Conservation (phyloP, 768 basidiomycete species). For the Boletellus ananas region DNA sequence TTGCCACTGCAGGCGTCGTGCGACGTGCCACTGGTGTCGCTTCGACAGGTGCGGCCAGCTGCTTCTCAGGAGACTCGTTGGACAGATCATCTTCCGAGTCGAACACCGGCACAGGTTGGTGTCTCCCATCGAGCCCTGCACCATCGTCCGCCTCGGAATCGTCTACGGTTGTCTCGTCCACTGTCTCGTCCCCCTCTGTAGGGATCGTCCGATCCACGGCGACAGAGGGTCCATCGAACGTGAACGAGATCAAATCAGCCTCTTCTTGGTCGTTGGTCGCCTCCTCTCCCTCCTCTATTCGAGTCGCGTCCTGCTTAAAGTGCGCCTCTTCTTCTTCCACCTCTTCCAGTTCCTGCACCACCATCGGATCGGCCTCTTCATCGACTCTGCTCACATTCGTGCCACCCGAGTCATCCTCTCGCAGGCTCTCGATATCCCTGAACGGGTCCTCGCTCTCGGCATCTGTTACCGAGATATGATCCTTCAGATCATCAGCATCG, state of each 20-base stretch:
- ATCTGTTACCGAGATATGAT: conserved; percentile 32
- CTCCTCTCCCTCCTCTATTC: conserved; percentile 46
- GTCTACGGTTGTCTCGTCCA: conserved; percentile 41
- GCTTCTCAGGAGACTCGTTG: conserved; percentile 11
- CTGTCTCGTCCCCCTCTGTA: conserved; percentile 28
- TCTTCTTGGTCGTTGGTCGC: conserved; percentile 61
- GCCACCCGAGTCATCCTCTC: conserved; percentile 52
- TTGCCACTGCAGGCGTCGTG: conserved; percentile 8
- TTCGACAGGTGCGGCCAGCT: not conserved
- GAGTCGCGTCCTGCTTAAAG: conserved; percentile 23
- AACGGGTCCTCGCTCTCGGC: conserved; percentile 85
- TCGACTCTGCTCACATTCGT: conserved; percentile 1
- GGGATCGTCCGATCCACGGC: conserved; percentile 52
- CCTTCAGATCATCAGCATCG: conserved; percentile 28
- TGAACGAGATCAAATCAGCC: conserved; percentile 65
- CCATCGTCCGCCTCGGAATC: conserved; percentile 28
- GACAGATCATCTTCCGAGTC: conserved; percentile 40
- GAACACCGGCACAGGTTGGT: conserved; percentile 9
- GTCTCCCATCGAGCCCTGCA: not conserved
- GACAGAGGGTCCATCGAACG: conserved; percentile 58
- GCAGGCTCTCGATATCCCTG: conserved; percentile 83
- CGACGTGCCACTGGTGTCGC: conserved; percentile 21
- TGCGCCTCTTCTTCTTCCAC: conserved; percentile 16
- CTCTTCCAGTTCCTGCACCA: not conserved
- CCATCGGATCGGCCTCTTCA: conserved; percentile 2